phyloP scores from a whole-genome alignment of 345 rosid genomes.

The Citrus inodora region DNA sequence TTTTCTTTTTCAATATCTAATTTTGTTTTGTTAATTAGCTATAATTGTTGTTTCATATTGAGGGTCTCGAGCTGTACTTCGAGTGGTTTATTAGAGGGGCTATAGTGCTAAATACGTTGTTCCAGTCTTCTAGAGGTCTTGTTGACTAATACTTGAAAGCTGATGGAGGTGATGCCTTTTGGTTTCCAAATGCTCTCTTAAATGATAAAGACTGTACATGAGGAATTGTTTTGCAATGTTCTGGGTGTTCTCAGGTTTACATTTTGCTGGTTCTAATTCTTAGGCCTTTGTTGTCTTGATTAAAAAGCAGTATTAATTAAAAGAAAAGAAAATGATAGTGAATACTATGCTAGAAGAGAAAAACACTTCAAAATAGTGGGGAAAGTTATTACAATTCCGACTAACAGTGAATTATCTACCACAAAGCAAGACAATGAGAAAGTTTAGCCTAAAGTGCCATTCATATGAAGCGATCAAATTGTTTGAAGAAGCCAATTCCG shows the following conservation, averaged over 20 bases:
- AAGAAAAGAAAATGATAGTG: not conserved
- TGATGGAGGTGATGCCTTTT: not conserved
- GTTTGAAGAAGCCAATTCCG: no score
- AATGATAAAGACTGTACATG: not conserved
- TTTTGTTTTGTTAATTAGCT: no score
- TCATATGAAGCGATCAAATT: not conserved
- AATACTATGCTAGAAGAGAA: not conserved
- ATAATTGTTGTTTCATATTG: not conserved
- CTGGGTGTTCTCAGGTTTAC: not conserved
- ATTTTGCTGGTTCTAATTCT: not conserved
- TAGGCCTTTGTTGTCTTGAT: not conserved
- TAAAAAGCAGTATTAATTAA: not conserved
- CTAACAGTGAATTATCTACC: not conserved
- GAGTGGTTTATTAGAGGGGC: not conserved
- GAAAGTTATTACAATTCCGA: not conserved
- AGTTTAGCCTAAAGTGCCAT: not conserved
- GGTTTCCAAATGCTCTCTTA: not conserved
- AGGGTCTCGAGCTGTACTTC: not conserved
- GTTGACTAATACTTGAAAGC: not conserved
- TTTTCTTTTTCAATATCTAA: no score
- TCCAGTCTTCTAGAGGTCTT: not conserved
- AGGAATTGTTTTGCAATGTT: not conserved
- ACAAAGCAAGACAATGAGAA: not conserved
- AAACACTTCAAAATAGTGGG: no score
- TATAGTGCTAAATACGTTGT: not conserved